phyloP scores from a whole-genome alignment of 163 green algal species.

The Scenedesmus sp. region DNA sequence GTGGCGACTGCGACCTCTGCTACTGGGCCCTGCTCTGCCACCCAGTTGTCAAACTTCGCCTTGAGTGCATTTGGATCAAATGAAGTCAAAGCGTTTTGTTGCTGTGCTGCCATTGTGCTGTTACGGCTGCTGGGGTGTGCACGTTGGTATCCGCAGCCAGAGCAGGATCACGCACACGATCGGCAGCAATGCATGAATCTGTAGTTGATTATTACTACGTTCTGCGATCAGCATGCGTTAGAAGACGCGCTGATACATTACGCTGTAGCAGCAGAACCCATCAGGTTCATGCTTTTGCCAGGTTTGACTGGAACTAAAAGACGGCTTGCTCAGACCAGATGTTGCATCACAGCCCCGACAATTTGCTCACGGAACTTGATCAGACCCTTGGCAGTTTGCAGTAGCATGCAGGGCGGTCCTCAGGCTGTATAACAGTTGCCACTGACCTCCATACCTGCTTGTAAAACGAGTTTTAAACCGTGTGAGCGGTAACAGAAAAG shows the following conservation, averaged over 20 bases:
- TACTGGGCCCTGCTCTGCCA: constrained; percentile 68
- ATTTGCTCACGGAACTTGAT: neutral
- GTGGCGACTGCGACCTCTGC: constrained; percentile 75
- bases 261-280: neutral
- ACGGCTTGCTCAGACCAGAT: neutral
- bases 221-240: neutral
- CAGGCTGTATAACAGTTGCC: too few relatives aligned
- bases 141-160: neutral
- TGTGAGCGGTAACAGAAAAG: too few relatives aligned
- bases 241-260: neutral
- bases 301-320: neutral
- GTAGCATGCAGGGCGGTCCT: too few relatives aligned
- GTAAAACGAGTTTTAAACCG: too few relatives aligned
- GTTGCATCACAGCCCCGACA: neutral
- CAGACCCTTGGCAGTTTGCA: neutral
- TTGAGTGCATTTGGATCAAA: constrained; percentile 65
- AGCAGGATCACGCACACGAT: neutral
- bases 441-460: too few relatives aligned
- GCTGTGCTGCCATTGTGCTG: neutral
- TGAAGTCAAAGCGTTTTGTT: constrained; percentile 6
- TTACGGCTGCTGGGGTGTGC: neutral
- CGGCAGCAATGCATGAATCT: neutral
- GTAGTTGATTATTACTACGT: too few relatives aligned
- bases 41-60: constrained; percentile 72
- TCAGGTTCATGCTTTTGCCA: neutral